Evolutionary conservation across 768 basidiomycete genomes (phyloP), one percentile per base, ranked within the genome.

Genomic region (Auricularia cornea): DNA sequence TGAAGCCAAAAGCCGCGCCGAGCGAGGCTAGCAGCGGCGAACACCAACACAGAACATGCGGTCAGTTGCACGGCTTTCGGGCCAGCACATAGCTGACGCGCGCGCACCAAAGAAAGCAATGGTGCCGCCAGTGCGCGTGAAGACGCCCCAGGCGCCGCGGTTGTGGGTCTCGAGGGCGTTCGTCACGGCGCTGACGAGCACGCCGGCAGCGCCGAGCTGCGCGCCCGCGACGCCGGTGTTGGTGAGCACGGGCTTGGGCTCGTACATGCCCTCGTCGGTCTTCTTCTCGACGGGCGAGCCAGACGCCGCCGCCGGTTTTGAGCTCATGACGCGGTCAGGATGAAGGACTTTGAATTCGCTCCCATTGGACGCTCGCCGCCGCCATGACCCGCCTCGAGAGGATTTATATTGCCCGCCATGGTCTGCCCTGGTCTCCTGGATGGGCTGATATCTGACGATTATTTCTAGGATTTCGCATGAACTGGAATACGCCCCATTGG

Each of bases 101-200:
- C 26, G 78, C 87, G 69, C 61, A 97, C 95, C 90, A 70, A 97
- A 96, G 73, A 93, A 85, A 12, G 90, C 94, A 72, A 96, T 92
- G 3, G 94, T 92, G 35, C 90, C 85, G 63, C 94, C 94, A 33
- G 88, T 91, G 67, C 94, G 81, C 60, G 92, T 92, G 68, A 94
- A 72, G 74, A 97, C 85, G 68, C 94, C 94, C 76, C 87, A 81
- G 63, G 90, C 92, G 69, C 92, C 94, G 67, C 81, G 80, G 44
- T 84, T 82, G 76, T 92, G 94, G 66, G 77, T 81, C 52, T 84
- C 85, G 64, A 94, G 78, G 31, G 89, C 90, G 81, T 92, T 95
- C 77, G 92, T 92, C 60, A 84, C 79, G 35, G 84, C 77, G 68
- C 73, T 74, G 64, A 78, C 73, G 54, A 79, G 68, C 59, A 78